Evolutionary conservation across 768 basidiomycete species (phyloP), one percentile per base, ranked within the genome.

Genomic region (Lactifluus volemus): DNA sequence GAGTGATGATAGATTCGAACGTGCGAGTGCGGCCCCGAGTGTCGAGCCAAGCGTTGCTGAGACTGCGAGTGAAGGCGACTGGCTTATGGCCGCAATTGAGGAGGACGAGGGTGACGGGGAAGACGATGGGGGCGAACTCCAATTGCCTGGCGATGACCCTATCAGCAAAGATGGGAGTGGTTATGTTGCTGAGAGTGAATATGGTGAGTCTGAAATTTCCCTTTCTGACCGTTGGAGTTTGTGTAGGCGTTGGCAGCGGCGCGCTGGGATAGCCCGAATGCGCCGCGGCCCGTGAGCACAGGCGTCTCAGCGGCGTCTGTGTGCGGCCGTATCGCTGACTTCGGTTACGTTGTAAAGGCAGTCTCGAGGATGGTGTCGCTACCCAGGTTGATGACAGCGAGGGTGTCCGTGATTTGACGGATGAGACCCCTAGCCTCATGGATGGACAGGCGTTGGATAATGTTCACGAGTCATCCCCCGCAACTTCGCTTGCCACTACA

Each of bases 1-100:
- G 69, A 79, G 76, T 72, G 79, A 79, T 67, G 87, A 89, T 36
- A 63, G 77, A 61, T 78, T 81, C 53, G 83, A 82, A 49, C 72
- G 79, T 49, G 74, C 71, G 55, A 90, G 87, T 67, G 81, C 79
- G 58, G 82, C 88, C 53, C 86, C 88, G 66, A 90, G 87, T 66
- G 81, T 79, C 60, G 82, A 86, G 56, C 88, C 87, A 66, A 85
- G 86, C 53, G 79, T 79, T n/a, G 77, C 76, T 50, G 79, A 80
- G 68, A 77, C 82, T 38, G 72, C 74, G 38, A 89, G 87, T 72
- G 89, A 92, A 71, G 85, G 78, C 55, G 89, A 92, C 73, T 92
- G 89, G 89, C 77, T 91, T 47, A 91, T 92, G 89, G 89, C 88
- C 70, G 89, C 89, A 54, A 92, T 91, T 67, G 84, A 80, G 59